A percentile compares a stretch with the other conserved stretches of the same genome.
phyloP scores from a whole-genome alignment of 1,139 yeast species.

The Lodderomyces jiufengensis region DNA sequence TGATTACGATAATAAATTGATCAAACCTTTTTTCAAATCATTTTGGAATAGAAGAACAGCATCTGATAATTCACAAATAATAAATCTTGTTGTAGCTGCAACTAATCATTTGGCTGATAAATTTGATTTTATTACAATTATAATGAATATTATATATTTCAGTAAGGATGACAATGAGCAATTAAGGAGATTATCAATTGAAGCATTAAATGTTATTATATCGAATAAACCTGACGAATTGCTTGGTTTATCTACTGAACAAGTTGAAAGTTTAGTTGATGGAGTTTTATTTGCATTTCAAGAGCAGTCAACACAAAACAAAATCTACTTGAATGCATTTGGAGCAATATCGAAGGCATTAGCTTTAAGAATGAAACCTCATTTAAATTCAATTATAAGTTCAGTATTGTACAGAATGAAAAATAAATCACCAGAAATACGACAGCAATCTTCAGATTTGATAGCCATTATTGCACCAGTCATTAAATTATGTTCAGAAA shows the following conservation, averaged over 20 bases:
- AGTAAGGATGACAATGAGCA: conserved; percentile 84
- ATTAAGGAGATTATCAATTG: conserved; percentile 74
- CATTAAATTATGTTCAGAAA: conserved; percentile 58
- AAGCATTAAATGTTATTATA: conserved; percentile 47
- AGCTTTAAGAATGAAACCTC: conserved; percentile 69
- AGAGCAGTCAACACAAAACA: conserved; percentile 60
- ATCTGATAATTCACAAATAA: conserved; percentile 43
- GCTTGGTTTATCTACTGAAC: conserved; percentile 33
- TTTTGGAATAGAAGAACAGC: conserved; percentile 83
- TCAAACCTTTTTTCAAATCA: conserved; percentile 61
- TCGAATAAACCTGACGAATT: conserved; percentile 26
- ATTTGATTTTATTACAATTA: conserved; percentile 60
- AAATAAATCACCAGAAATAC: conserved; percentile 66
- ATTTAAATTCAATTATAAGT: conserved; percentile 69
- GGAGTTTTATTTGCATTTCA: conserved; percentile 83
- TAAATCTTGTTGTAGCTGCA: conserved; percentile 67
- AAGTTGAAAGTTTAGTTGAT: conserved; percentile 72
- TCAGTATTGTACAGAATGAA: conserved; percentile 71
- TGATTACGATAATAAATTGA: conserved; percentile 38
- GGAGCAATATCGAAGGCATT: conserved; percentile 65
- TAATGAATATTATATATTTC: conserved; percentile 54
- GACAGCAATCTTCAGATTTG: conserved; percentile 86
- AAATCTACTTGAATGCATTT: conserved; percentile 58
- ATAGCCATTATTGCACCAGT: conserved; percentile 66
- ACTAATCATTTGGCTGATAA: conserved; percentile 64